Evolutionary conservation across 2,329 filamentous ascomycete genomes (phyloP).

Genomic region (Fusarium euwallaceae): DNA sequence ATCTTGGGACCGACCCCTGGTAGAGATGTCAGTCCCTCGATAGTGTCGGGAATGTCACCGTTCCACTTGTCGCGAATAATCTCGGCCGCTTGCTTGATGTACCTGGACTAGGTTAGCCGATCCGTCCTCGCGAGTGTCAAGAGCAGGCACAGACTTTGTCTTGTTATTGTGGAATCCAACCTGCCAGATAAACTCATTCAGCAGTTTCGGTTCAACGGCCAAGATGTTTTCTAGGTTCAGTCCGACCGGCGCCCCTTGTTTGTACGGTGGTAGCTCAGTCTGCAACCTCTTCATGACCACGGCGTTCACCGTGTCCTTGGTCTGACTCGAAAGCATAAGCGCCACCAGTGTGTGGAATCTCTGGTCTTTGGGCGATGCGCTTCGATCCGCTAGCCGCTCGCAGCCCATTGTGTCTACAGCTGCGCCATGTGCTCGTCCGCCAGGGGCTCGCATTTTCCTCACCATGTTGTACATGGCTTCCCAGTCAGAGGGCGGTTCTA

Average conservation of each 20-base stretch:
- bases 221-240: constrained; percentile 85
- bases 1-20: constrained; percentile 96
- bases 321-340: constrained; percentile 92
- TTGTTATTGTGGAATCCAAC: constrained; percentile 98
- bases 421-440: constrained; percentile 74
- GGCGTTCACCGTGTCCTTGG: constrained; percentile 91
- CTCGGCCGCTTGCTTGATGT: constrained; percentile 79
- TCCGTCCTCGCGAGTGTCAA: neutral
- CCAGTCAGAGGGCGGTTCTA: constrained; percentile 83
- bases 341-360: constrained; percentile 89
- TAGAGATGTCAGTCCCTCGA: constrained; percentile 80
- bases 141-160: constrained; percentile 66
- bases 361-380: constrained; percentile 66
- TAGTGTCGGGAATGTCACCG: constrained; percentile 84
- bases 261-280: constrained; percentile 73
- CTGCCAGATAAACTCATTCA: constrained; percentile 82
- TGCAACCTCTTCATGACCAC: constrained; percentile 85
- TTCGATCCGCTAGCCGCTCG: constrained; percentile 75
- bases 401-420: constrained; percentile 99
- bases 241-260: constrained; percentile 59
- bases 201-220: constrained; percentile 72
- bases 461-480: constrained; percentile 83
- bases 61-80: constrained; percentile 78
- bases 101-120: constrained; percentile 52
- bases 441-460: constrained; percentile 77